Conservation (phyloP, 2,329 filamentous ascomycete genomes). For the Emergomyces orientalis region DNA sequence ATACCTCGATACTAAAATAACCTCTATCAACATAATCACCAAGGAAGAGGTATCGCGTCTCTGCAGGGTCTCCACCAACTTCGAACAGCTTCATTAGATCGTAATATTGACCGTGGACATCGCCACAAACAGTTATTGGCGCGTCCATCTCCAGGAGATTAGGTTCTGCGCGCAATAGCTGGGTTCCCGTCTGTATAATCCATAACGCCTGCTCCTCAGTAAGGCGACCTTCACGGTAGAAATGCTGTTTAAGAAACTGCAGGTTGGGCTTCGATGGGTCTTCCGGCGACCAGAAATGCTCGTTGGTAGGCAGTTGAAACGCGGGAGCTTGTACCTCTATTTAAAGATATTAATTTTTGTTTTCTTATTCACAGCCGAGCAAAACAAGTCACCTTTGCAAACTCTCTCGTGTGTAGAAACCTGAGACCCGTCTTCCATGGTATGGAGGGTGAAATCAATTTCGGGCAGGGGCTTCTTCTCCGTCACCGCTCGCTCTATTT, state of each 20-base stretch:
- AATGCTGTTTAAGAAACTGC: conserved; percentile 92
- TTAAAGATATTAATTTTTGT: conserved; percentile 7
- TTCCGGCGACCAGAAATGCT: conserved; percentile 85
- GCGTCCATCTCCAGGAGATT: conserved; percentile 99
- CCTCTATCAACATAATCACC: conserved; percentile 97
- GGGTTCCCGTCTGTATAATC: conserved; percentile 82
- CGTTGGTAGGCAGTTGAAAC: conserved; percentile 82
- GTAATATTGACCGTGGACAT: conserved; percentile 98
- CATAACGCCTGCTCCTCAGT: conserved; percentile 96
- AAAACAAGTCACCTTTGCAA: conserved; percentile 70
- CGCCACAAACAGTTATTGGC: conserved; percentile 95
- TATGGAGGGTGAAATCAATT: conserved; percentile 97
- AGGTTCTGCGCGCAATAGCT: conserved; percentile 79
- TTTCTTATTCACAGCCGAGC: neutral
- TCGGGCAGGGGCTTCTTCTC: conserved; percentile 94
- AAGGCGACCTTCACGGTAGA: conserved; percentile 92
- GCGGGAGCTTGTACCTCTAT: conserved; percentile 95
- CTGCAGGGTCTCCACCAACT: conserved; percentile 89
- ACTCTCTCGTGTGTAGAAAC: conserved; percentile 94
- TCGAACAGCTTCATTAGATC: conserved; percentile 99
- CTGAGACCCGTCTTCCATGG: conserved; percentile 93
- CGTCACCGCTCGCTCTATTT: conserved; percentile 75
- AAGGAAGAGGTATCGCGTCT: conserved; percentile 93
- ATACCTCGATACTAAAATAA: conserved; percentile 92
- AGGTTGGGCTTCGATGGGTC: conserved; percentile 85